Percentiles rank a stretch among this genome's conserved stretches.
Conservation (phyloP, 2,329 filamentous ascomycete species). For the Trichoderma oligosporum region DNA sequence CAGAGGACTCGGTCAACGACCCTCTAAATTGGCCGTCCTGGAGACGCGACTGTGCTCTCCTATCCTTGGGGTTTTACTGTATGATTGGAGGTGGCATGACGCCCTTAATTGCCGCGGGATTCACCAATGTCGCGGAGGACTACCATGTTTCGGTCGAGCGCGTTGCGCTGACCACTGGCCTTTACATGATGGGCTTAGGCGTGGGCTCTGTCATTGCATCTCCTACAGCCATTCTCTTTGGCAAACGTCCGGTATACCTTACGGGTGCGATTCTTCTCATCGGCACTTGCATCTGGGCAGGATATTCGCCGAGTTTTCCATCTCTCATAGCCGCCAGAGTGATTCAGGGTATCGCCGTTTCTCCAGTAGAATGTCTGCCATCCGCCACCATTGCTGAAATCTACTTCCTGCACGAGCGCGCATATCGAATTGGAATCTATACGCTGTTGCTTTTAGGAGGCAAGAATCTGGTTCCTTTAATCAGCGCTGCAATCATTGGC, state of each 20-base stretch:
- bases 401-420: conserved; percentile 90
- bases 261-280: conserved; percentile 74
- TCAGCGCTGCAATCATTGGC: conserved; percentile 81
- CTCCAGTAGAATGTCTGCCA: conserved; percentile 86
- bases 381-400: conserved; percentile 95
- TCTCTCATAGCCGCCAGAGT: conserved; percentile 79
- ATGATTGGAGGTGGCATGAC: conserved; percentile 93
- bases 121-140: conserved; percentile 68
- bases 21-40: conserved; percentile 87
- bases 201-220: conserved; percentile 79
- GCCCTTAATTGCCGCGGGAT: conserved; percentile 83
- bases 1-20: conserved; percentile 85
- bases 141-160: conserved; percentile 63
- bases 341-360: conserved; percentile 83
- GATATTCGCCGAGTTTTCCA: conserved; percentile 72
- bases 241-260: conserved; percentile 88
- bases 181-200: conserved; percentile 93
- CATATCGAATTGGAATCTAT: conserved; percentile 90
- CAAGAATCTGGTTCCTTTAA: conserved; percentile 84
- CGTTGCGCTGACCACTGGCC: conserved; percentile 81
- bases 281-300: conserved; percentile 76
- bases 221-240: conserved; percentile 85
- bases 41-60: conserved; percentile 72
- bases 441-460: conserved; percentile 83
- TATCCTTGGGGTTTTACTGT: conserved; percentile 87